phyloP scores from a whole-genome alignment of 352 stramenopile genomes.

The Phytophthora fragariaefolia region DNA sequence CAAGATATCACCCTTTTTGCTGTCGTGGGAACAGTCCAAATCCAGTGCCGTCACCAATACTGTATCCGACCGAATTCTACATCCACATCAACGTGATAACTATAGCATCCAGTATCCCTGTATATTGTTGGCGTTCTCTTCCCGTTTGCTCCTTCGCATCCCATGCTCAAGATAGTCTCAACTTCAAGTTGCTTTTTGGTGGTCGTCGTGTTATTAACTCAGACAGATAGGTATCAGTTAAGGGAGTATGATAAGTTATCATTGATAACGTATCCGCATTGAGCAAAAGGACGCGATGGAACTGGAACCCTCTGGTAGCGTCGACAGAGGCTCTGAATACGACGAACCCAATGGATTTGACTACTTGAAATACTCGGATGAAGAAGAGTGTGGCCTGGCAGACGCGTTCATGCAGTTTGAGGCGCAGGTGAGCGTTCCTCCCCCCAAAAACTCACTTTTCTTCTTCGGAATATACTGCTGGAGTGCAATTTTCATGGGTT shows the following conservation, averaged over 20 bases:
- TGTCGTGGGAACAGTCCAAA: conserved; percentile 28
- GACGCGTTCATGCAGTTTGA: conserved; percentile 67
- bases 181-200: conserved; percentile 34
- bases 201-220: conserved; percentile 15
- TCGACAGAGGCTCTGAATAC: conserved; percentile 17
- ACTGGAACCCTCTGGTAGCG: conserved; percentile 13
- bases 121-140: conserved; percentile 7
- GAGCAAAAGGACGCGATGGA: conserved; percentile 15
- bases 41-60: conserved; percentile 22
- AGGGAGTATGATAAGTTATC: too few species aligned
- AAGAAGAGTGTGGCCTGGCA: conserved; percentile 38
- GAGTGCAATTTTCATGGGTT: background rate
- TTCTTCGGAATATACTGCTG: background rate
- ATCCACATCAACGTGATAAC: conserved; percentile 12
- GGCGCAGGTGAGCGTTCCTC: conserved; percentile 33
- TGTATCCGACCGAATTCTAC: background rate
- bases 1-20: conserved; percentile 9
- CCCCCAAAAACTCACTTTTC: conserved; percentile 1
- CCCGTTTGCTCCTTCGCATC: conserved; percentile 17
- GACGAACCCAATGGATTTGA: conserved; percentile 2
- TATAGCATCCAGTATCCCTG: background rate
- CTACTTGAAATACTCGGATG: conserved; percentile 17
- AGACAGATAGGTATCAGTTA: too few species aligned
- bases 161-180: conserved; percentile 29
- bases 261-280: background rate